Evolutionary conservation across 345 rosid species (phyloP), one percentile per base, ranked within the genome.

Genomic region (Passiflora organensis): DNA sequence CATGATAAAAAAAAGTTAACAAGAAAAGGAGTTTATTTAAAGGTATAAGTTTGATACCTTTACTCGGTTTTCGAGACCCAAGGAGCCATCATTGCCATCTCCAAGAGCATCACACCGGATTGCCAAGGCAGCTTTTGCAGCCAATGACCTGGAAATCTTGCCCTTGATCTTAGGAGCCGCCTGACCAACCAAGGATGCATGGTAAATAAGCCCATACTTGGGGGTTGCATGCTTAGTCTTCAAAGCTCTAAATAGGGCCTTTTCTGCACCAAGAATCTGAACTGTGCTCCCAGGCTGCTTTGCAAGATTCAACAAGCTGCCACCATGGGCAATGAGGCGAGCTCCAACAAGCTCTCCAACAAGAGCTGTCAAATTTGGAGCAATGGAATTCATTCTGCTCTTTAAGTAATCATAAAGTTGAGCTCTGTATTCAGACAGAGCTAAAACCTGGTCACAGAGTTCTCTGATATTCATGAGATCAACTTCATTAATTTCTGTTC

Each of bases 281-380:
- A 88, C 69, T 0, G 89, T 86, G 74, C 97, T 89, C 14, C 99
- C 96, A 42, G 97, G 97, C 67, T 84, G 94, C 80, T 89, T 93
- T 10, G 95, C 79, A 21, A 93, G 95, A 75, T 89, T 93, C 70
- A 86, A 43, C 69, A 89, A 80, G 73, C 97, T 87, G 48, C 96
- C 97, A 0, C 95, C 99, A 52, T 89, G 97, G 16, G 97, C 95
- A 22, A 93, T 89, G 10, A 93, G 80, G 8, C 95, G 95, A 61
- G 95, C 97, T 50, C 99, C 97, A 1, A 89, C 99, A 53, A 93
- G 94, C 76, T 93, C 97, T 6, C 99, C 99, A 0, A 93, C 99
- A 8, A 93, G 82, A 39, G 86, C 86, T 59, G 99, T 86, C 77
- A 93, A 86, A 68, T 86, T 93, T 5, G 99, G 97, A 0, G 99